Conservation (phyloP, 306 rosid genomes). For the Gynostemma pentaphyllum region DNA sequence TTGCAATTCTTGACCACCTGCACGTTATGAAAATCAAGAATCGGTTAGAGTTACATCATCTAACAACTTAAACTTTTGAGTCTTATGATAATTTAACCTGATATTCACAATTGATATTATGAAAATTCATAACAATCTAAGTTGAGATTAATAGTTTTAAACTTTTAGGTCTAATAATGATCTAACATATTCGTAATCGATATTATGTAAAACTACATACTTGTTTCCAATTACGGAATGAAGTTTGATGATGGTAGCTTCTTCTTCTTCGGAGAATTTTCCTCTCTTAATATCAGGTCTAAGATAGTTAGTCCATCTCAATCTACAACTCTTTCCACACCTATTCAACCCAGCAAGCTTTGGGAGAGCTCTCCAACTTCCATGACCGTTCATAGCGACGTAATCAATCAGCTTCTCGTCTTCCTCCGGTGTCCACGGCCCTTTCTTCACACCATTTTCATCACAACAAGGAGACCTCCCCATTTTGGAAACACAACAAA, state of each 20-base stretch:
- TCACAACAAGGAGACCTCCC: slow-evolving; percentile 70
- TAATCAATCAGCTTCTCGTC: slow-evolving; percentile 54
- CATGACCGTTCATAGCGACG: slow-evolving; percentile 52
- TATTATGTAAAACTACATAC: no score
- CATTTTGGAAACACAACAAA: slow-evolving; percentile 25
- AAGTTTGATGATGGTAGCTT: slow-evolving; percentile 53
- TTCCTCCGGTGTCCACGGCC: slow-evolving; percentile 95
- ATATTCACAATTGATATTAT: no score
- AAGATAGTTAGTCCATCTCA: slow-evolving; percentile 84
- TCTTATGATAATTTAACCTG: neutral
- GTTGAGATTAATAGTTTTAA: no score
- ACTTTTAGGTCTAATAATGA: no score
- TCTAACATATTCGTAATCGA: no score
- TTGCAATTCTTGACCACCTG: slow-evolving; percentile 91
- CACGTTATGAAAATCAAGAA: neutral
- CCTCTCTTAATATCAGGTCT: slow-evolving; percentile 93
- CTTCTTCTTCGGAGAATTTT: slow-evolving; percentile 63
- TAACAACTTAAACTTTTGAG: no score
- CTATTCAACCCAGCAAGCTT: slow-evolving; percentile 77
- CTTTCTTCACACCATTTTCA: slow-evolving; percentile 61
- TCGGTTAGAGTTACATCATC: neutral
- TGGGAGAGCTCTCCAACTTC: slow-evolving; percentile 74
- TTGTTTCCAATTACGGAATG: slow-evolving; percentile 80
- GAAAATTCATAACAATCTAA: no score
- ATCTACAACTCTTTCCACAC: slow-evolving; percentile 85